Evolutionary conservation across 2,329 filamentous ascomycete genomes (phyloP), one percentile per base, ranked within the genome.

Genomic region (Colletotrichum musicola): DNA sequence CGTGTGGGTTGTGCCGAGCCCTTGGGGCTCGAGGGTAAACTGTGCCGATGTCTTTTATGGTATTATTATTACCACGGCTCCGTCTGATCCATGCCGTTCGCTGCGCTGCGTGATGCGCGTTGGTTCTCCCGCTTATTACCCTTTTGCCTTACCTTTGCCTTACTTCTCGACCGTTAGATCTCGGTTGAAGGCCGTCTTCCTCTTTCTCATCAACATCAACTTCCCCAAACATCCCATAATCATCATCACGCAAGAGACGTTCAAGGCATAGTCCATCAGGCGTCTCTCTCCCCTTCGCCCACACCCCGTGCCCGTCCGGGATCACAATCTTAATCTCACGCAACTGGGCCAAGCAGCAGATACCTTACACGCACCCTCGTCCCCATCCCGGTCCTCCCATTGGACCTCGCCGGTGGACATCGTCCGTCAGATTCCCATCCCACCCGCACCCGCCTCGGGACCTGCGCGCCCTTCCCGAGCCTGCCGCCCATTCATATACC

Each of bases 1-100:
- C 40, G 40, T 44, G 65, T 64, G 65, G 65, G 65, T 65, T 68
- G 62, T 65, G 65, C 55, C 62, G 54, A 68, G 65, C 65, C 61
- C 61, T 59, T 54, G 54, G 46, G 54, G 44, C 22, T 51, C 40
- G 47, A 42, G 54, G 54, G 55, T 40, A 64, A 60, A 55, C 46
- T 64, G 54, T 68, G 54, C 55, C 55, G 55, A 47, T 55, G 60
- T 62, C 44, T 58, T 44, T 64, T 58, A 38, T 64, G 54, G 65
- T 46, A 38, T 50, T 50, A 55, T 64, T 49, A 35, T 35, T 35
- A 64, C 46, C 40, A 58, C 54, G 7, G 61, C 46, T 64, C 54
- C 61, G 38, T 68, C 59, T 58, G 54, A 68, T 68, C 38, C 55
- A 50, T 65, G 54, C 61, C 14, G 16, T 25, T 35, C 7, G 14